Conservation (phyloP, 1,284 basidiomycete species). For the Ustilago trichophora region DNA sequence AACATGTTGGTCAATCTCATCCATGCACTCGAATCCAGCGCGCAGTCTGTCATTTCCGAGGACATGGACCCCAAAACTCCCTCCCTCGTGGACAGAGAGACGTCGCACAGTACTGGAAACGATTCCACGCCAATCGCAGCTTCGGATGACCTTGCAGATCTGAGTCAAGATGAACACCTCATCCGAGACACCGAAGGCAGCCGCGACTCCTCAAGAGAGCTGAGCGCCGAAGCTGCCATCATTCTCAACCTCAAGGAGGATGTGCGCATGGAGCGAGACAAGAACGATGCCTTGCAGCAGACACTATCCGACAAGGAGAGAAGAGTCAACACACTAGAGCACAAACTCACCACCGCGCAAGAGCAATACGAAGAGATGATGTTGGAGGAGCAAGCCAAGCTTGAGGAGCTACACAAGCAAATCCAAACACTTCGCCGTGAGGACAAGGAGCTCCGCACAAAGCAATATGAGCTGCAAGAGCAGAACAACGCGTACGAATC, state of each 20-base stretch:
- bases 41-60: constrained; percentile 21
- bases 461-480: constrained; percentile 33
- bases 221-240: constrained; percentile 29
- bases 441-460: constrained; percentile 35
- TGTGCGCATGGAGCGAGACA: constrained; percentile 37
- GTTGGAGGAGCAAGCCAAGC: constrained; percentile 37
- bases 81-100: constrained; percentile 18
- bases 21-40: constrained; percentile 35
- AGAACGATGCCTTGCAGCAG: constrained; percentile 39
- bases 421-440: constrained; percentile 38
- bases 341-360: constrained; percentile 43
- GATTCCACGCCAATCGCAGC: constrained; percentile 26
- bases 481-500: constrained; percentile 36
- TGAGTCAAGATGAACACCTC: constrained; percentile 30
- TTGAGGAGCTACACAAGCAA: constrained; percentile 38
- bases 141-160: constrained; percentile 19
- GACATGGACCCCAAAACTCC: constrained; percentile 17
- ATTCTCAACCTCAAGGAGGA: constrained; percentile 42
- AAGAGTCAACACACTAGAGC: constrained; percentile 31
- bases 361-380: constrained; percentile 43
- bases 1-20: constrained; percentile 43
- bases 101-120: constrained; percentile 32
- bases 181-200: constrained; percentile 27
- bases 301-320: constrained; percentile 43
- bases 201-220: constrained; percentile 31